phyloP scores from a whole-genome alignment of 202 grass and related monocot species.

The Eragrostis tef region DNA sequence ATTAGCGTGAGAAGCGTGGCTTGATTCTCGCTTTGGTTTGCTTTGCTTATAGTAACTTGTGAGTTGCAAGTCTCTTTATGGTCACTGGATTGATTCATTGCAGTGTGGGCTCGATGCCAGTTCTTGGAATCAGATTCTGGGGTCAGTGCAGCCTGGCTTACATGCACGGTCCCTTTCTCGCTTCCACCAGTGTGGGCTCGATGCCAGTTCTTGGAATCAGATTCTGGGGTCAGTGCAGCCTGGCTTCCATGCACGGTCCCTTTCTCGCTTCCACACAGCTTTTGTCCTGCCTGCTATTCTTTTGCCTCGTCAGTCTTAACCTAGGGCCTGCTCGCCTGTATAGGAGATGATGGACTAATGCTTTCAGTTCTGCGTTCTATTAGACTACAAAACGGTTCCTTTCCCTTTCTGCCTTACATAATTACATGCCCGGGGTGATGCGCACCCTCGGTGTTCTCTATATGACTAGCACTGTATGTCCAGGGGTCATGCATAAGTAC shows the following conservation, averaged over 20 bases:
- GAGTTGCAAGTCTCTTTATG: conserved; percentile 41
- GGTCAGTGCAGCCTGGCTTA: conserved; percentile 36
- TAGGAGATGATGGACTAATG: not conserved
- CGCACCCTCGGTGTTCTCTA: too few species aligned
- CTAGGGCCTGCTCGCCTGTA: not conserved
- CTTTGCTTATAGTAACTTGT: not conserved
- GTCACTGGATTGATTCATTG: conserved; percentile 25
- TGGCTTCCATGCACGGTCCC: conserved; percentile 37
- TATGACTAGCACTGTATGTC: too few species aligned
- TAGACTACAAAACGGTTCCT: not conserved
- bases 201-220: conserved; percentile 41
- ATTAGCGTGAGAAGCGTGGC: conserved; percentile 20
- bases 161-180: conserved; percentile 14
- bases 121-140: conserved; percentile 54
- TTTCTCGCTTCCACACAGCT: conserved; percentile 32
- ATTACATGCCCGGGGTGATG: not conserved
- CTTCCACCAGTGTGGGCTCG: conserved; percentile 39
- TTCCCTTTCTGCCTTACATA: not conserved
- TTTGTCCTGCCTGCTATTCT: conserved; percentile 39
- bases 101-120: conserved; percentile 31
- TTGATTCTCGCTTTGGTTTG: conserved; percentile 34
- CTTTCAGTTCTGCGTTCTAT: conserved; percentile 16
- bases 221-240: conserved; percentile 42
- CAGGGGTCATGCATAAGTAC: not conserved
- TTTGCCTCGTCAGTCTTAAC: not conserved